Conservation (phyloP, 116 monocot genomes). For the Trichopus zeylanicus region DNA sequence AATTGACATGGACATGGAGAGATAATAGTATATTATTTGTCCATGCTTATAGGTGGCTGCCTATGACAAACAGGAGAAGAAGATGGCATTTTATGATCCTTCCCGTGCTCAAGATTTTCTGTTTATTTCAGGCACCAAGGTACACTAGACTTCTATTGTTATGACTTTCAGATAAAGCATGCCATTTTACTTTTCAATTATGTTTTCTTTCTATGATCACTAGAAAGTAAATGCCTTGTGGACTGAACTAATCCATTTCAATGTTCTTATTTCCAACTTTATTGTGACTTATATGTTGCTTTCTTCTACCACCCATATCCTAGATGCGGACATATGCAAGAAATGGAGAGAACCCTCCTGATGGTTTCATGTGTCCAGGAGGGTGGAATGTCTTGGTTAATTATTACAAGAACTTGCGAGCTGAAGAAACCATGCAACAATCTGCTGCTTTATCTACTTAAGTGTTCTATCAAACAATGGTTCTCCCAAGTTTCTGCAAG, state of each 20-base stretch:
- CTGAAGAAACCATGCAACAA: constrained; percentile 40
- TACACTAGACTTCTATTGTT: constrained; percentile 11
- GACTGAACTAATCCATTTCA: too few species aligned
- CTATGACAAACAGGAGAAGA: constrained; percentile 62
- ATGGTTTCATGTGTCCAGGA: constrained; percentile 97
- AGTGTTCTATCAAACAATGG: neutral
- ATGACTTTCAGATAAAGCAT: neutral
- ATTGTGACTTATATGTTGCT: too few species aligned
- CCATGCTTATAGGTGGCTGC: constrained; percentile 70
- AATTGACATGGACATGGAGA: neutral
- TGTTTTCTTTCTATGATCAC: too few species aligned
- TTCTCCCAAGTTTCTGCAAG: neutral
- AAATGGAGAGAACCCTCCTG: constrained; percentile 86
- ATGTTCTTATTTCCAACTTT: neutral
- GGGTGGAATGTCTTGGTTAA: constrained; percentile 92
- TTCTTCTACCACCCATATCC: neutral
- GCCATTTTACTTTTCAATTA: neutral
- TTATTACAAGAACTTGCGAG: constrained; percentile 79
- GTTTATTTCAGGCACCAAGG: constrained; percentile 98
- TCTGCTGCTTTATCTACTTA: constrained; percentile 20
- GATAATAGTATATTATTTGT: neutral
- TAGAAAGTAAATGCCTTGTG: too few species aligned
- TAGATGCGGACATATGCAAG: constrained; percentile 88
- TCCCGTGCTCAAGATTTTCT: constrained; percentile 87
- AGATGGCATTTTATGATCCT: constrained; percentile 99